Percentiles rank a stretch among this genome's conserved stretches.
Evolutionary conservation across 306 rosid species (phyloP).

Genomic region (Quercus bicolor): DNA sequence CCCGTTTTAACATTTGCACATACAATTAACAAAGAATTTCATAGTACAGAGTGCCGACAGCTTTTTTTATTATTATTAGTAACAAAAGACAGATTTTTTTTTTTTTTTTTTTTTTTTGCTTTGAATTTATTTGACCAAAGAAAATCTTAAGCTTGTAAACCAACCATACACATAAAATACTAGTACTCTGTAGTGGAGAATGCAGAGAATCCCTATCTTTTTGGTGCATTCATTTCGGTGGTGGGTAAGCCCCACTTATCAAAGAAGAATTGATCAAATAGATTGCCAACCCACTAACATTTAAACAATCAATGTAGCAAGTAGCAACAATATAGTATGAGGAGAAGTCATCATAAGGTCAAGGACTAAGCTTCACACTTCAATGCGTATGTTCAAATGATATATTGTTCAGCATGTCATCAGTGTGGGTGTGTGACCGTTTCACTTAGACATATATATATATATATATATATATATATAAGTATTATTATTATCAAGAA

Average conservation of each 20-base stretch:
- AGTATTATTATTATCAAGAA: too few relatives aligned
- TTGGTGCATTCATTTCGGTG: constrained; percentile 4
- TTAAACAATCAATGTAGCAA: background rate
- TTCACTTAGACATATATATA: too few relatives aligned
- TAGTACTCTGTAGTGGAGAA: constrained; percentile 8
- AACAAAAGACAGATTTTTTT: background rate
- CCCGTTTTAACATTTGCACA: constrained; percentile 7
- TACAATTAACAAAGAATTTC: background rate
- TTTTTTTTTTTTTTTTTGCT: background rate
- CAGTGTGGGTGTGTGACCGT: too few relatives aligned
- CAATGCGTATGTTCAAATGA: too few relatives aligned
- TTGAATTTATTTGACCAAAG: background rate
- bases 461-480: too few relatives aligned
- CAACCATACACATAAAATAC: constrained; percentile 15
- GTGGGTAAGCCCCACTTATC: background rate
- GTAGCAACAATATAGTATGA: constrained; percentile 13
- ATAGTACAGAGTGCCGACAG: background rate
- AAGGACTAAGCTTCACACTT: background rate
- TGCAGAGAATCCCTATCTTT: background rate
- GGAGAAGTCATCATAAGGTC: constrained; percentile 11
- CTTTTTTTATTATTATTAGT: background rate
- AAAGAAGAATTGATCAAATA: background rate
- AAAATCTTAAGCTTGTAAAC: background rate
- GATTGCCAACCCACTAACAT: background rate
- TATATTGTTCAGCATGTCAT: too few relatives aligned